Evolutionary conservation across 1,284 basidiomycete genomes (phyloP).

Genomic region (Phylloboletellus chloephorus): DNA sequence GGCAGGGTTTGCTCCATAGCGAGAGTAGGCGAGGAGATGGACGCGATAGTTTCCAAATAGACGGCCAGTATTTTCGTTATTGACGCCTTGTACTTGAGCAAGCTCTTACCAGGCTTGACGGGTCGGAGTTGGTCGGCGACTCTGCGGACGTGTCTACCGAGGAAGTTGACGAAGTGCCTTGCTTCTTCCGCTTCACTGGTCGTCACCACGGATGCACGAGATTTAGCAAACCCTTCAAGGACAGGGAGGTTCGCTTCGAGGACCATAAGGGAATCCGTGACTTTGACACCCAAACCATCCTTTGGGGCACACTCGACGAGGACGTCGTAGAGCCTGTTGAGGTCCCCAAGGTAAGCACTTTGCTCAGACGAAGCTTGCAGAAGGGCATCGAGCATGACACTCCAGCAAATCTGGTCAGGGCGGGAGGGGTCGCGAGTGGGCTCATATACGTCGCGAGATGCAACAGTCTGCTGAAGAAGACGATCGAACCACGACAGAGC

Average conservation of each 20-base stretch:
- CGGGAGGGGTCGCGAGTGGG: conserved; percentile 41
- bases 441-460: conserved; percentile 36
- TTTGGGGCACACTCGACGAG: conserved; percentile 33
- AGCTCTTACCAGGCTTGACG: conserved; percentile 14
- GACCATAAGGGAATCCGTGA: conserved; percentile 31
- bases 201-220: conserved; percentile 9
- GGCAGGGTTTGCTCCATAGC: conserved; percentile 14
- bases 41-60: conserved; percentile 15
- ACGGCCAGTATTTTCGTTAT: conserved; percentile 16
- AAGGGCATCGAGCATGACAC: conserved; percentile 49
- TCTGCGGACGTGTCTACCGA: conserved; percentile 14
- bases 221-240: conserved; percentile 26
- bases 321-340: conserved; percentile 48
- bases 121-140: conserved; percentile 14
- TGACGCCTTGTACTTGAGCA: conserved; percentile 17
- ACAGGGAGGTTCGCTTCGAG: conserved; percentile 39
- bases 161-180: conserved; percentile 18
- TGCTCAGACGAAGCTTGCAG: conserved; percentile 28
- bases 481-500: conserved; percentile 71
- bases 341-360: conserved; percentile 44
- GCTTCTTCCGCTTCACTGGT: conserved; percentile 10
- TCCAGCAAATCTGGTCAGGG: conserved; percentile 50
- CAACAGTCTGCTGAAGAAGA: conserved; percentile 43
- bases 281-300: conserved; percentile 35
- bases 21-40: conserved; percentile 1